phyloP scores from a whole-genome alignment of 2,329 filamentous ascomycete species.

The Tympanopsis confertula region DNA sequence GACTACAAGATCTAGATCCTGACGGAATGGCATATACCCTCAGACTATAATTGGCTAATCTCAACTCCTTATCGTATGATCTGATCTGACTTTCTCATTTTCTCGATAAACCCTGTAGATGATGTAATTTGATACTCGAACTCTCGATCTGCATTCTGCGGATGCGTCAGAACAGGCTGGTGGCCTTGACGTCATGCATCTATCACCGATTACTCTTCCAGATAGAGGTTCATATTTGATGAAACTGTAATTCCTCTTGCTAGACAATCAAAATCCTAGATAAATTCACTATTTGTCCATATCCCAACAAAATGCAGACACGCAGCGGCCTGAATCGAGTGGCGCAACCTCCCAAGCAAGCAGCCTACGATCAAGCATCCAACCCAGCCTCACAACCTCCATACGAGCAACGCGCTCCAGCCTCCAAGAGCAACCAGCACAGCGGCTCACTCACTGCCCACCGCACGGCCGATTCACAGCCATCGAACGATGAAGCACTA shows the following conservation, averaged over 20 bases:
- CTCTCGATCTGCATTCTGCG: neutral
- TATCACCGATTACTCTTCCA: no score
- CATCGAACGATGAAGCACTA: conserved; percentile 13
- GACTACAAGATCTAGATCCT: no score
- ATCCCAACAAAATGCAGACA: no score
- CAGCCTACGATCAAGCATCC: conserved; percentile 15
- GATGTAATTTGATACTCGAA: neutral
- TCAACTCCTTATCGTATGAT: no score
- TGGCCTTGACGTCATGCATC: neutral
- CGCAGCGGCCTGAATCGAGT: no score
- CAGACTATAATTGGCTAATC: no score
- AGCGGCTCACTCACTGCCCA: conserved; percentile 11
- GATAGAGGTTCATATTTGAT: no score
- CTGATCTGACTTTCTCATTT: no score
- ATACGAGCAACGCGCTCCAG: conserved; percentile 10
- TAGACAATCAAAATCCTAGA: no score
- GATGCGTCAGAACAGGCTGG: neutral
- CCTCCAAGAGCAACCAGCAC: conserved; percentile 6
- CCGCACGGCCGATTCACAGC: conserved; percentile 13
- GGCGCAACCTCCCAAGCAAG: conserved; percentile 19
- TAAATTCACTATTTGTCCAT: no score
- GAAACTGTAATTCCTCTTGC: no score
- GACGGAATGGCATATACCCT: no score
- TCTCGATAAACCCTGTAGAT: neutral
- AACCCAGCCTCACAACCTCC: conserved; percentile 19